Percentiles rank a stretch among this genome's conserved stretches.
These are phyloP conservation scores for Thecaphora thlaspeos DNA, from an alignment of 1,284 basidiomycete species.

Conservation along the genomic window DNA sequence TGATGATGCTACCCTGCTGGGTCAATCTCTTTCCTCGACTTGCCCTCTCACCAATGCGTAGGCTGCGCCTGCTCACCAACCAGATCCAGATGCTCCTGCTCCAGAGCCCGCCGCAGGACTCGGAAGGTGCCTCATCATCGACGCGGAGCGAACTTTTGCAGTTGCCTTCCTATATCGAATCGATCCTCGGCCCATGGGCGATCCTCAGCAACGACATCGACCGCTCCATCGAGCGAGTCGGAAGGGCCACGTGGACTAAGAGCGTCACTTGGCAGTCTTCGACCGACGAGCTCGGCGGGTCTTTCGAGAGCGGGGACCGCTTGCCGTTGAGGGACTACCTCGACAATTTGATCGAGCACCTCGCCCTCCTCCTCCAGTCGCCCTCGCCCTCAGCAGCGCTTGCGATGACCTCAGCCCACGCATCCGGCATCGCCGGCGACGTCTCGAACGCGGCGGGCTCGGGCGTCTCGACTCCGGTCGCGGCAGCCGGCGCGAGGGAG, in stretches of 20 bases:
- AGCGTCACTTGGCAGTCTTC: conserved; percentile 12
- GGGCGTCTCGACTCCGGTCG: conserved; percentile 16
- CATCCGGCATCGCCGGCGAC: conserved; percentile 12
- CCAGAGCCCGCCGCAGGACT: conserved; percentile 3
- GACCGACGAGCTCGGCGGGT: not conserved
- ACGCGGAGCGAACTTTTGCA: conserved; percentile 66
- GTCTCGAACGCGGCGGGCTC: conserved; percentile 16
- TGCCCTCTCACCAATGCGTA: conserved; percentile 76
- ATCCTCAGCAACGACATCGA: conserved; percentile 74
- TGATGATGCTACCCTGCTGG: conserved; percentile 80
- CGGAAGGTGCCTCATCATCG: conserved; percentile 43
- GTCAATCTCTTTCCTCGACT: conserved; percentile 84
- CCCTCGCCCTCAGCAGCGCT: conserved; percentile 36
- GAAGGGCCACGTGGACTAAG: conserved; percentile 64
- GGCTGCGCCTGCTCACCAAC: conserved; percentile 71
- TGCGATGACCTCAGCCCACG: conserved; percentile 33
- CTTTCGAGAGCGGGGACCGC: not conserved
- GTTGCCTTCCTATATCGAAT: conserved; percentile 67
- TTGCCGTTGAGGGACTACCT: conserved; percentile 19
- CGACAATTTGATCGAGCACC: conserved; percentile 23
- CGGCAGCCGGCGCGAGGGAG: conserved; percentile 14
- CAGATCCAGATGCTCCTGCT: conserved; percentile 72
- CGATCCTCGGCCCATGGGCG: conserved; percentile 77
- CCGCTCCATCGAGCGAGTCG: conserved; percentile 64
- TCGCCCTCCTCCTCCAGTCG: conserved; percentile 31